Evolutionary conservation across 1,284 basidiomycete genomes (phyloP).

Genomic region (Heterobasidion parviporum): DNA sequence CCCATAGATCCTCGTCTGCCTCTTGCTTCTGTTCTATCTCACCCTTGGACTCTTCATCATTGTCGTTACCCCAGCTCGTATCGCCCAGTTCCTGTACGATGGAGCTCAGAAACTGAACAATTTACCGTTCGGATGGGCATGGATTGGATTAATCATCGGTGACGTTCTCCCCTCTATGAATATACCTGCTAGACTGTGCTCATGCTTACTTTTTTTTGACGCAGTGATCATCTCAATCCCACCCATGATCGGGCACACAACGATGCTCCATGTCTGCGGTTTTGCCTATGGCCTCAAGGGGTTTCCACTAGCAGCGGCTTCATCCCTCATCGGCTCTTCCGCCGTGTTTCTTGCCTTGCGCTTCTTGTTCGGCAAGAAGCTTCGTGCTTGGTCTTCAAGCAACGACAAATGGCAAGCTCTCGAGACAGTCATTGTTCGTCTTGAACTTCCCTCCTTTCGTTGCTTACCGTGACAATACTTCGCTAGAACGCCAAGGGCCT

Average conservation of each 20-base stretch:
- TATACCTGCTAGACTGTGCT: conserved; percentile 2
- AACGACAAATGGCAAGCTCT: conserved; percentile 73
- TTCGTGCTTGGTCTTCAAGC: conserved; percentile 49
- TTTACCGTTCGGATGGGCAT: conserved; percentile 53
- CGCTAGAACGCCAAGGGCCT: conserved; percentile 59
- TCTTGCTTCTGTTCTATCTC: conserved; percentile 36
- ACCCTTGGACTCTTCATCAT: conserved; percentile 35
- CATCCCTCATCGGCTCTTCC: conserved; percentile 59
- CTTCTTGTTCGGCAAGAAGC: conserved; percentile 44
- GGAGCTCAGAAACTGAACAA: conserved; percentile 53
- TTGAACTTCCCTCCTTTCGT: neutral
- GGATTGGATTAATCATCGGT: conserved; percentile 47
- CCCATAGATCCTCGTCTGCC: conserved; percentile 33
- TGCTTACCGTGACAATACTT: neutral
- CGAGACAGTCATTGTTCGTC: conserved; percentile 65
- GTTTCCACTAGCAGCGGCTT: conserved; percentile 54
- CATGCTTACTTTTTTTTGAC: conserved; percentile 1
- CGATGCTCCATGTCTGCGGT: conserved; percentile 57
- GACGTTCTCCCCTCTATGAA: conserved; percentile 13
- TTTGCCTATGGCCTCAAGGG: conserved; percentile 78
- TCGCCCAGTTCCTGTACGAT: conserved; percentile 67
- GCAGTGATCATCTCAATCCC: conserved; percentile 66
- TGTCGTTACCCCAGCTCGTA: conserved; percentile 50
- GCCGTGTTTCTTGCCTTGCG: conserved; percentile 58
- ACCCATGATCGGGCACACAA: conserved; percentile 72